Evolutionary conservation across 805 yeast species (phyloP), one percentile per base, ranked within the genome.

Genomic region (Cyberlindnera japonica): DNA sequence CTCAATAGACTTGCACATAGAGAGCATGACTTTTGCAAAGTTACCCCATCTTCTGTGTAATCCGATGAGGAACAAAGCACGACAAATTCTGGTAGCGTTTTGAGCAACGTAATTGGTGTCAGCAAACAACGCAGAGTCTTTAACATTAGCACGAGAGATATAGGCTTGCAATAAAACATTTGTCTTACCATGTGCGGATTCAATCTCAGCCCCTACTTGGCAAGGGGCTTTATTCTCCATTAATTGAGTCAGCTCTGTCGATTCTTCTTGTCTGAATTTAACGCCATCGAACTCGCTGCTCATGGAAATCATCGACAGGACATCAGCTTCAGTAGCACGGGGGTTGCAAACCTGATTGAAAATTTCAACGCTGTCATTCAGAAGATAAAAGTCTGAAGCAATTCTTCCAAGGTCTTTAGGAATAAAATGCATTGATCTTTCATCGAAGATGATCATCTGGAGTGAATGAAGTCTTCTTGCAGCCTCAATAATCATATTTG

Each of bases 91-190:
- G 1, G 91, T 88, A 4, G 97, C 76, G 55, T 93, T 93, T 55
- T 93, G 99, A 1, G 98, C 97, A 41, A 93, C 95, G 59, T 93
- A 93, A 47, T 87, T 84, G 35, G 86, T 72, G 61, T 93, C 99
- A 0, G 97, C 87, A 3, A 77, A 68, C 43, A 93, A 67, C 0
- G 99, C 83, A 4, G 96, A 79, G 43, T 88, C 96, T 43, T 73
- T 77, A 26, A 90, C 75, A 10, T 61, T 53, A 1, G 88, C 79
- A 42, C 81, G 79, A 0, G 97, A 88, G 22, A 93, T 83, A 59
- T 74, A 95, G 0, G 97, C 81, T 60, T 93, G 99, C 15, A 93
- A 64, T 32, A 95, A 70, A 33, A 89, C 75, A 51, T 91, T 90
- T 0, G 96, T 83, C 58, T 93, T 93, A 14, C 91, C 93, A 45